phyloP scores from a whole-genome alignment of 2,329 filamentous ascomycete genomes.

The Pseudopyrenochaeta lycopersici region DNA sequence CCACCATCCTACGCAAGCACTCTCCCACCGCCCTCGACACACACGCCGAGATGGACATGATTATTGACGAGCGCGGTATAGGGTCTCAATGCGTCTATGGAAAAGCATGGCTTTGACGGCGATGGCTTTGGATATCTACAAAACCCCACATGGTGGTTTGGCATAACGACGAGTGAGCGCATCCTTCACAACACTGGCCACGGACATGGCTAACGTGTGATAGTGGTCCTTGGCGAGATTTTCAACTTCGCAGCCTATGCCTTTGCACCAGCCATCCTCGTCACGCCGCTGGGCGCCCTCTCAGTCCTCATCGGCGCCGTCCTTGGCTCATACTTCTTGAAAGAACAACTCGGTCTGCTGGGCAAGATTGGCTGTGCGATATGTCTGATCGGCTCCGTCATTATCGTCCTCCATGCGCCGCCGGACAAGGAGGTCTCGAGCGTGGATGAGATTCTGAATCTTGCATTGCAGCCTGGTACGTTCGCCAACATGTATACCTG shows the following conservation, averaged over 20 bases:
- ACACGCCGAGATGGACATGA: neutral
- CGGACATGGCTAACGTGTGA: constrained; percentile 22
- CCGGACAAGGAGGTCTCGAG: constrained; percentile 90
- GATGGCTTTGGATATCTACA: constrained; percentile 94
- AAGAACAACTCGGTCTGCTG: constrained; percentile 87
- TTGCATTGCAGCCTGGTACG: constrained; percentile 89
- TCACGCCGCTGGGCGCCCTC: constrained; percentile 91
- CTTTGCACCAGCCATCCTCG: constrained; percentile 97
- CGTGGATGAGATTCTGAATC: constrained; percentile 89
- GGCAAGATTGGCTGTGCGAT: constrained; percentile 96
- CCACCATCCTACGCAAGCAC: neutral
- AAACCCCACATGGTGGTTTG: constrained; percentile 97
- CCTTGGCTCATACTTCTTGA: constrained; percentile 90
- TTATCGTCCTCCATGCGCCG: constrained; percentile 96
- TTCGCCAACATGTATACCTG: constrained; percentile 25
- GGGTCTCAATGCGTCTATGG: constrained; percentile 89
- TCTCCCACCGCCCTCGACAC: neutral
- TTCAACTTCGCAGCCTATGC: constrained; percentile 99
- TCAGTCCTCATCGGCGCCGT: constrained; percentile 96
- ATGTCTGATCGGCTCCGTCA: constrained; percentile 93
- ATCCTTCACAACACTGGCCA: neutral
- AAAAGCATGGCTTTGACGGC: constrained; percentile 94
- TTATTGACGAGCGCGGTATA: constrained; percentile 49
- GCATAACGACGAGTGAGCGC: constrained; percentile 82
- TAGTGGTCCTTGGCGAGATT: constrained; percentile 91